A percentile compares a stretch with the other conserved stretches of the same genome.
Conservation (phyloP, 1,284 basidiomycete genomes). For the Athelia psychrophila region DNA sequence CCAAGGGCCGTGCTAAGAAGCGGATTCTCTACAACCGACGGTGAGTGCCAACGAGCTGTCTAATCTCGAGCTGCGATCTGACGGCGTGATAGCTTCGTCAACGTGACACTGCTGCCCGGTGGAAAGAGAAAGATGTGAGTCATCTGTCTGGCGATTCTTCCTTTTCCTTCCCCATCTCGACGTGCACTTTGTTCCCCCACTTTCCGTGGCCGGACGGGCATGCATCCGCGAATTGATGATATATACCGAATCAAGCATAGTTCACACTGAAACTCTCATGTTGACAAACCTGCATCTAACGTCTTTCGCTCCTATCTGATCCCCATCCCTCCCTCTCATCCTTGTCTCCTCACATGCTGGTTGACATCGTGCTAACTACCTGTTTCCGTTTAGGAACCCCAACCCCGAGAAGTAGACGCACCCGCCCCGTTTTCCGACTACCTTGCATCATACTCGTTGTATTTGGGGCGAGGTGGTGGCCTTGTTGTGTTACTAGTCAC, state of each 20-base stretch:
- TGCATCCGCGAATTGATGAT: constrained; percentile 68
- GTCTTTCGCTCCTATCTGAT: constrained; percentile 97
- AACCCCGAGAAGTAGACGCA: constrained; percentile 76
- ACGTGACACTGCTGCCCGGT: constrained; percentile 86
- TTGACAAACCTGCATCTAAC: constrained; percentile 77
- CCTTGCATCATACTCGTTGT: no score
- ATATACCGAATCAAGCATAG: constrained; percentile 73
- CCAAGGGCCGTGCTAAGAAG: constrained; percentile 97
- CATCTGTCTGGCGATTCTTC: no score
- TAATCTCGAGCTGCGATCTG: constrained; percentile 3
- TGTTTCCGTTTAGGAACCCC: constrained; percentile 58
- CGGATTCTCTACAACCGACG: constrained; percentile 92
- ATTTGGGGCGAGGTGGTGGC: not conserved
- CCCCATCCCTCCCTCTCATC: constrained; percentile 15
- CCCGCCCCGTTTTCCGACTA: not conserved
- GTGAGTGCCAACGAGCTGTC: constrained; percentile 41
- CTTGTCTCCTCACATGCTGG: constrained; percentile 4
- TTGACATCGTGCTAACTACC: constrained; percentile 22
- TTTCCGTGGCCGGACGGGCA: no score
- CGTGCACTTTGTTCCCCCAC: constrained; percentile 1
- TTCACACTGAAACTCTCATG: constrained; percentile 86
- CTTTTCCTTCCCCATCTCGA: constrained; percentile 5
- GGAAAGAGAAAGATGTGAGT: constrained; percentile 97
- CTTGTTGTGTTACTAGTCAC: constrained; percentile 1
- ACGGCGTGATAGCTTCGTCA: constrained; percentile 74